Conservation (phyloP, 139 green algal species). For the Ulvella scutata region DNA sequence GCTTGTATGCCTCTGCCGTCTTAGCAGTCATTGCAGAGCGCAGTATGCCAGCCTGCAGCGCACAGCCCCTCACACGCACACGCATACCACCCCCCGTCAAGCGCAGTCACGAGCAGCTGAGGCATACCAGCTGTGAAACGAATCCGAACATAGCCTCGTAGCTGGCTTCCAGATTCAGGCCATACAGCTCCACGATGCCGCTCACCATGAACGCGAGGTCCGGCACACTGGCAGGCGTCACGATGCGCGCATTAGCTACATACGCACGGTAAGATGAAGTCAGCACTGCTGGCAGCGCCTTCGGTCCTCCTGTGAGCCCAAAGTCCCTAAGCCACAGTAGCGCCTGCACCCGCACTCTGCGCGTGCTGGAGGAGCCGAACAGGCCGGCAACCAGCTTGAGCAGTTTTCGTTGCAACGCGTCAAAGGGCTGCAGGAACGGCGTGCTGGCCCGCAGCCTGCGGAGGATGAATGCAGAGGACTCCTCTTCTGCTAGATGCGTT, state of each 20-base stretch:
- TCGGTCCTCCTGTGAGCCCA: slow-evolving; percentile 24
- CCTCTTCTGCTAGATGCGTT: slow-evolving; percentile 39
- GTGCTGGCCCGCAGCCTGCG: slow-evolving; percentile 44
- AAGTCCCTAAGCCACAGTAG: slow-evolving; percentile 18
- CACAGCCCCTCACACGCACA: not conserved
- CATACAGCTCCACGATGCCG: slow-evolving; percentile 70
- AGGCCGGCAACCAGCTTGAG: slow-evolving; percentile 52
- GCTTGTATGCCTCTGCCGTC: slow-evolving; percentile 64
- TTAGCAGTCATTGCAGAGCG: slow-evolving; percentile 65
- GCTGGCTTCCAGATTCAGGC: slow-evolving; percentile 30
- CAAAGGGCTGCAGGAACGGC: slow-evolving; percentile 47
- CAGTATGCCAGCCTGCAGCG: slow-evolving; percentile 72
- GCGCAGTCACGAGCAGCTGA: not conserved
- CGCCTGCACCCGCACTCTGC: slow-evolving; percentile 42
- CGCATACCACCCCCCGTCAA: not conserved
- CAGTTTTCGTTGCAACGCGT: slow-evolving; percentile 48
- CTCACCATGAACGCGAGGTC: slow-evolving; percentile 76
- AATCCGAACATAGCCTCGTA: slow-evolving; percentile 16
- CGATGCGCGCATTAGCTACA: slow-evolving; percentile 72
- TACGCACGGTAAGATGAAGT: slow-evolving; percentile 54
- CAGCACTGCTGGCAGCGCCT: not conserved
- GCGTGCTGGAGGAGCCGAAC: slow-evolving; percentile 46
- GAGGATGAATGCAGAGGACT: slow-evolving; percentile 62
- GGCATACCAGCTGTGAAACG: not conserved
- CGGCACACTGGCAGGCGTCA: slow-evolving; percentile 44